Evolutionary conservation across 192 early-diverging fungal genomes (phyloP).

Genomic region (Obelidium mucronatum): DNA sequence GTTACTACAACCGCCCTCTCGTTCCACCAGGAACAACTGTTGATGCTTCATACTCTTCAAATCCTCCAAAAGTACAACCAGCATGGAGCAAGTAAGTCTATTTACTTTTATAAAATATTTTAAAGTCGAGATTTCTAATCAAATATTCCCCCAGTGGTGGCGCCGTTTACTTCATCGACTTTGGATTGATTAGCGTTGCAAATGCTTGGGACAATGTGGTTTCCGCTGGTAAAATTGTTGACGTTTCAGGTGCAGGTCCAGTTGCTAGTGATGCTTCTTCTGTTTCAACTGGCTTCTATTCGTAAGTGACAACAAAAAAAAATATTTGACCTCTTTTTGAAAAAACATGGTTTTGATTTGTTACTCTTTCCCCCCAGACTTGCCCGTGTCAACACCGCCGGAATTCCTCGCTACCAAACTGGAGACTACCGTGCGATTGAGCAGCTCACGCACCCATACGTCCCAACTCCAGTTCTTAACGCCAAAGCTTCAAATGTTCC

Average conservation of each 20-base stretch:
- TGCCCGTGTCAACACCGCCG: background rate
- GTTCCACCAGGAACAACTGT: constrained; percentile 32
- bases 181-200: constrained; percentile 7
- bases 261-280: background rate
- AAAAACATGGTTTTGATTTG: too few species aligned
- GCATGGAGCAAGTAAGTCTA: constrained; percentile 30
- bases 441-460: constrained; percentile 19
- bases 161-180: constrained; percentile 27
- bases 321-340: background rate
- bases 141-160: constrained; percentile 8
- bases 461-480: background rate
- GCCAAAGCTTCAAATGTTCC: background rate
- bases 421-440: constrained; percentile 13
- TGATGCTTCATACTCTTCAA: background rate
- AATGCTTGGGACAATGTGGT: background rate
- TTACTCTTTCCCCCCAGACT: background rate
- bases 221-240: constrained; percentile 6
- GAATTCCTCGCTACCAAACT: constrained; percentile 1
- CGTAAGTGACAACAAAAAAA: constrained; percentile 13
- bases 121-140: too few species aligned
- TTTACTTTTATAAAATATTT: background rate
- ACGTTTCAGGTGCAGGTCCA: constrained; percentile 22
- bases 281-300: constrained; percentile 32
- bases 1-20: constrained; percentile 37
- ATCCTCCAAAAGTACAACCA: constrained; percentile 15